Conservation (phyloP, 441 rosid species). For the Arabidopsis lyrata region DNA sequence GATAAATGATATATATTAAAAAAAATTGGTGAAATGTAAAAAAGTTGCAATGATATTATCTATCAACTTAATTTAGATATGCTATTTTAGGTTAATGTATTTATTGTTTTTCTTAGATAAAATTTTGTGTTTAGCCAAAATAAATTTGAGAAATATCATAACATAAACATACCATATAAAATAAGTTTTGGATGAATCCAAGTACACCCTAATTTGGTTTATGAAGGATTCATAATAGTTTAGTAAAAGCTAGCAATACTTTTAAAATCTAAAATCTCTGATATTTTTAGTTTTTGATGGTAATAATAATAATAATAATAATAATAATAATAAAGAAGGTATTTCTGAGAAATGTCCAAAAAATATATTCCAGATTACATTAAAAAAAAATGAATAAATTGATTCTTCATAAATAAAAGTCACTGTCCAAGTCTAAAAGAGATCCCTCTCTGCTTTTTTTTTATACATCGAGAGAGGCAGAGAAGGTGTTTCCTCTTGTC, state of each 20-base stretch:
- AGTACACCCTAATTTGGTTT: background rate
- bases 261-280: background rate
- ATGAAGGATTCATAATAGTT: background rate
- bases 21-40: background rate
- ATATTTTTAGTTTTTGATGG: background rate
- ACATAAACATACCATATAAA: background rate
- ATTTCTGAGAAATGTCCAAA: background rate
- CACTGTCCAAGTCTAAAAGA: conserved; percentile 32
- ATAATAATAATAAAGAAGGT: too few relatives aligned
- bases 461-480: conserved; percentile 39
- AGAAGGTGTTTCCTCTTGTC: conserved; percentile 37
- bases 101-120: background rate
- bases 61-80: background rate
- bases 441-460: conserved; percentile 32
- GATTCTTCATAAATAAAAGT: background rate
- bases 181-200: background rate
- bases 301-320: too few relatives aligned
- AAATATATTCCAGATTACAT: background rate
- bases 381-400: background rate
- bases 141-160: background rate
- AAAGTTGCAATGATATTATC: background rate
- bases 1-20: background rate
- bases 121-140: background rate
- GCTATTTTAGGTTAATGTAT: background rate
- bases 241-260: background rate